Conservation (phyloP, 2,329 filamentous ascomycete species). For the Hypoxylon sp. region DNA sequence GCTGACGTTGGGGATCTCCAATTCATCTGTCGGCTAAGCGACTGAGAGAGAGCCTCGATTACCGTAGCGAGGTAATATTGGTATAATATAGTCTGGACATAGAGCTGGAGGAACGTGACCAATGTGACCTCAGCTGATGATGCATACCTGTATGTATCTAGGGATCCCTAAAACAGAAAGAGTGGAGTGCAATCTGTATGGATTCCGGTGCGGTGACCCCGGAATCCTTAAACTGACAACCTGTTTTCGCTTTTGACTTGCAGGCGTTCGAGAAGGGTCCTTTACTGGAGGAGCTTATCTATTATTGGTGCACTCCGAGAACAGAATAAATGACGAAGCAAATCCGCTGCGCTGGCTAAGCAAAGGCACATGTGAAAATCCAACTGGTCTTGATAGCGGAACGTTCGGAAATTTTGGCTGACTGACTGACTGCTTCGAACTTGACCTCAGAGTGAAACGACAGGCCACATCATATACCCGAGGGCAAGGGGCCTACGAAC, state of each 20-base stretch:
- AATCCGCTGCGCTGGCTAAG: constrained; percentile 11
- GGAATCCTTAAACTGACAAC: constrained; percentile 26
- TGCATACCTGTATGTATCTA: constrained; percentile 31
- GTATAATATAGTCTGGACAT: constrained; percentile 38
- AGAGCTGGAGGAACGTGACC: constrained; percentile 41
- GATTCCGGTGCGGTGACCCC: constrained; percentile 21
- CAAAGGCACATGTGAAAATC: constrained; percentile 23
- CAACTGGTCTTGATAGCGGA: constrained; percentile 13
- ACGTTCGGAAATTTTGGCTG: constrained; percentile 20
- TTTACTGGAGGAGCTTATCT: constrained; percentile 17
- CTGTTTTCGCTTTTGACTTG: constrained; percentile 28
- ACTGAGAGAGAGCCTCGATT: constrained; percentile 32
- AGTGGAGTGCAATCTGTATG: constrained; percentile 27
- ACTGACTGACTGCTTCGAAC: constrained; percentile 7
- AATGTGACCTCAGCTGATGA: constrained; percentile 43
- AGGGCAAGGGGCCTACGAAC: constrained; percentile 18
- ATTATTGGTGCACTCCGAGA: constrained; percentile 15
- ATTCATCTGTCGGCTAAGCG: constrained; percentile 31
- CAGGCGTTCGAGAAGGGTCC: constrained; percentile 30
- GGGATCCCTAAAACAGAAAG: constrained; percentile 25
- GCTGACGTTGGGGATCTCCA: constrained; percentile 9
- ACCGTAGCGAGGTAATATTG: constrained; percentile 39
- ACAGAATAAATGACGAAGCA: constrained; percentile 21
- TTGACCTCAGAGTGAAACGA: constrained; percentile 13
- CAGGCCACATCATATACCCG: constrained; percentile 34